A percentile compares a stretch with the other conserved stretches of the same genome.
Conservation (phyloP, 176 grass and related monocot species). For the Aegilops speltoides region DNA sequence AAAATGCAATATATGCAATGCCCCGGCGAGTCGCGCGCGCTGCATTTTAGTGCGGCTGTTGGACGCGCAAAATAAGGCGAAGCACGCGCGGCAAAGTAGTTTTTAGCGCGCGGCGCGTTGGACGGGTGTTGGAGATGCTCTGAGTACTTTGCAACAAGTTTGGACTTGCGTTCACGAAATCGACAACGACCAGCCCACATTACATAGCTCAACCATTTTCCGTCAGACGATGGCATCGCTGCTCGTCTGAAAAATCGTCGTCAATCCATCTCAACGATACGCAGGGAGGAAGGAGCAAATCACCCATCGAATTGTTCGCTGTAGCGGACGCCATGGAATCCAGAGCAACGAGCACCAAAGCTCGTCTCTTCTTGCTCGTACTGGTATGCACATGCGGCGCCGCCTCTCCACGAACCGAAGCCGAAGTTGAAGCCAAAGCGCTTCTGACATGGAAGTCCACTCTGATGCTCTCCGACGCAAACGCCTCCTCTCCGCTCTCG, state of each 20-base stretch:
- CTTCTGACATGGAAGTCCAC: conserved; percentile 31
- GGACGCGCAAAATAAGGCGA: too few relatives aligned
- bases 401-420: not conserved
- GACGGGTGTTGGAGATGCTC: too few relatives aligned
- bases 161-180: not conserved
- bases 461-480: not conserved
- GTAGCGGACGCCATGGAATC: not conserved
- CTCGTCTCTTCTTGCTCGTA: not conserved
- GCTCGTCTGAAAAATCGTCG: not conserved
- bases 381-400: not conserved
- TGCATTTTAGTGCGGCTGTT: too few relatives aligned
- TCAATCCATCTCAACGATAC: not conserved
- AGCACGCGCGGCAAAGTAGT: too few relatives aligned
- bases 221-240: not conserved
- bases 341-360: not conserved
- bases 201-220: not conserved
- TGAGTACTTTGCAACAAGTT: not conserved
- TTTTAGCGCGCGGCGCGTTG: too few relatives aligned
- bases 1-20: too few relatives aligned
- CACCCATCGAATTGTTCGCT: not conserved
- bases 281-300: not conserved
- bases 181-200: not conserved
- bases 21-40: too few relatives aligned
- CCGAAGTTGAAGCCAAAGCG: not conserved
- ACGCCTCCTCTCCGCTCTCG: not conserved